Base-by-base conservation (phyloP, 306 rosid genomes). In the Quercus rubra region DNA sequence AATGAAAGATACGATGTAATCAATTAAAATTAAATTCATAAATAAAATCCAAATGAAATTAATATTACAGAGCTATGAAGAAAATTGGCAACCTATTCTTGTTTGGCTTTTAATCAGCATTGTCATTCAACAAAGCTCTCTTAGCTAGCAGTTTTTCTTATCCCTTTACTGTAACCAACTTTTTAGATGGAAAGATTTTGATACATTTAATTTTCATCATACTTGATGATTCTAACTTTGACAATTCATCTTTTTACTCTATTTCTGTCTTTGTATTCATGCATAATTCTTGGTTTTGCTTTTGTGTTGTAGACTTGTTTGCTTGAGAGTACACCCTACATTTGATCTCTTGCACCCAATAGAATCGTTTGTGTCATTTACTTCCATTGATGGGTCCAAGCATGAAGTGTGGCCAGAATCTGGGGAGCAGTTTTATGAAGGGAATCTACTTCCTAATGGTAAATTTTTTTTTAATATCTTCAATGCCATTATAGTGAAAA, bases 271-370 rank as follows among this genome's bases (percentile, higher is more conserved):
- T 38, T 57, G 46, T 35, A 70, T 54, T 31, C 10, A 41, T 81
- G 74, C 35, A 38, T 68, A 51, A 38, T 55, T 14, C n/a, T 51
- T 77, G 55, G 17, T 63, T 23, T 62, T 73, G 35, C 64, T 58
- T 82, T 61, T 70, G 41, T 56, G 71, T 73, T 87, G 86, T 76
- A 94, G 98, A 82, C 76, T 92, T 92, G 98, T 94, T 59, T 92
- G 97, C 88, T 79, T 94, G 76, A 86, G 98, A 89, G 90, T 94
- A 62, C 98, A 94, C 82, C 98, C 98, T 18, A 88, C 85, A 82
- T 94, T 94, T 84, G 68, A 23, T 73, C 90, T 92, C 74, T 71
- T 91, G 84, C 97, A 94, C 83, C 98, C 98, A 0, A 17, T 92
- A 27, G 93, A 94, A 71, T 91, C 97, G 71, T 74, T 86, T 78